phyloP scores from a whole-genome alignment of 371 early-diverging fungal genomes.

The Zopfochytrium polystomum region DNA sequence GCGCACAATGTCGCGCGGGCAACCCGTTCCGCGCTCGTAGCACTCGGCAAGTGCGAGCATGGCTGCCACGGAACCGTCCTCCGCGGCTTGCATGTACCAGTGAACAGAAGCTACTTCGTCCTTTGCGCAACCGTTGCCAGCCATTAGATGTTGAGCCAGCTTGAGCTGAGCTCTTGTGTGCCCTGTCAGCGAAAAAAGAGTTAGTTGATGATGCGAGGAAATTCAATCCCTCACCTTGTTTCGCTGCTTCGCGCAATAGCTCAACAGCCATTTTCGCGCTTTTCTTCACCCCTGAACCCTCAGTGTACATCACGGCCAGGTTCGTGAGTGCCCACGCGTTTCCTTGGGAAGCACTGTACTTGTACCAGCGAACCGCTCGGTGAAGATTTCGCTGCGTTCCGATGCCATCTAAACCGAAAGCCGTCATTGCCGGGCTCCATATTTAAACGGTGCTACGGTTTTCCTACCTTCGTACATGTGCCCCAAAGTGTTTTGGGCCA shows the following conservation, averaged over 20 bases:
- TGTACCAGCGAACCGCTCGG: constrained; percentile 73
- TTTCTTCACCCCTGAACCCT: constrained; percentile 34
- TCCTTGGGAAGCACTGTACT: constrained; percentile 60
- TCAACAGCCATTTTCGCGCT: constrained; percentile 34
- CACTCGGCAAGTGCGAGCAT: constrained; percentile 44
- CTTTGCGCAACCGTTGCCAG: constrained; percentile 39
- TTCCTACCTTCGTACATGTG: constrained; percentile 54
- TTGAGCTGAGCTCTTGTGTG: constrained; percentile 53
- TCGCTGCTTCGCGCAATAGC: constrained; percentile 44
- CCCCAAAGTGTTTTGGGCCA: constrained; percentile 55
- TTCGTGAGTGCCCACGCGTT: constrained; percentile 46
- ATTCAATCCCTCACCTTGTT: no score
- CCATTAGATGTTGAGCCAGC: constrained; percentile 42
- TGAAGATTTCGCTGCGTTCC: constrained; percentile 60
- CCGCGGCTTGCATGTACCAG: constrained; percentile 48
- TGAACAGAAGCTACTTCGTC: constrained; percentile 40
- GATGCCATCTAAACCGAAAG: no score
- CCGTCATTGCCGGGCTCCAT: no score
- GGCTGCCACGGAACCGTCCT: constrained; percentile 39
- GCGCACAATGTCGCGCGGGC: constrained; percentile 21
- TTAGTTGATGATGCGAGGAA: no score
- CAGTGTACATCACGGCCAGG: constrained; percentile 36
- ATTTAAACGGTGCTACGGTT: no score
- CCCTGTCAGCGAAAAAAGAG: constrained; percentile 10
- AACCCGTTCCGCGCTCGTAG: constrained; percentile 48